A percentile compares a stretch with the other conserved stretches of the same genome.
These are phyloP conservation scores for Cyberlindnera nakhonratchasimensis DNA, from an alignment of 805 yeast genomes.

Conservation along the genomic window DNA sequence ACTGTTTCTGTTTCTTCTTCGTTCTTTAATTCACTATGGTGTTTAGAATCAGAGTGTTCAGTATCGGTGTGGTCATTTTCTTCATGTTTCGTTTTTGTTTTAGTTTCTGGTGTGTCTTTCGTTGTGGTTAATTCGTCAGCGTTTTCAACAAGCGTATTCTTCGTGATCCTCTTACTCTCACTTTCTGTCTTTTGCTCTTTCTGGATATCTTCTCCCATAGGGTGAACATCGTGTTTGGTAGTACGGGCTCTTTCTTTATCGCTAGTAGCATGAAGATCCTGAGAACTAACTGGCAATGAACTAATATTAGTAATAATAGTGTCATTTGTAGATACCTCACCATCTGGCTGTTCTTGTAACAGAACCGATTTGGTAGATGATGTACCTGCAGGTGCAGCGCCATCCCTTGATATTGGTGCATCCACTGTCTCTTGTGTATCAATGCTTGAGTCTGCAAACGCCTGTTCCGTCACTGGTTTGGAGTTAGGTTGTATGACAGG, in stretches of 20 bases:
- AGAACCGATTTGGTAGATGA: no score
- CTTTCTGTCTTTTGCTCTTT: no score
- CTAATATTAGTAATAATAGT: no score
- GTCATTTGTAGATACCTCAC: no score
- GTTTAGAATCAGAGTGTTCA: conserved; percentile 7
- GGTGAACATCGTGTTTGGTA: no score
- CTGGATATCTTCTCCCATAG: neutral
- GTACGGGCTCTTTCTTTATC: no score
- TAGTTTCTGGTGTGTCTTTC: no score
- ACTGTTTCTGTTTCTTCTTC: conserved; percentile 1
- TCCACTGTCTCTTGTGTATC: neutral
- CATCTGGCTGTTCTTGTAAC: no score
- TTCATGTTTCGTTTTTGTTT: neutral
- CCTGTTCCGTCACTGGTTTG: neutral
- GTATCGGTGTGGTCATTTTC: conserved; percentile 8
- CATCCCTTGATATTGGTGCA: conserved; percentile 2
- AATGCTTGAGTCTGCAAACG: neutral
- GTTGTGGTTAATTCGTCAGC: no score
- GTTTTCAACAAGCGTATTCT: no score
- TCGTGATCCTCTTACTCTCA: conserved; percentile 4
- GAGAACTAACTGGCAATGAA: no score
- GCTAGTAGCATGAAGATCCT: no score
- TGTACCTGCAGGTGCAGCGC: neutral
- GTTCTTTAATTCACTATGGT: neutral
- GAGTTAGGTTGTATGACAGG: neutral